A percentile compares a stretch with the other conserved stretches of the same genome.
These are phyloP conservation scores for Penicillium egyptiacum DNA, from an alignment of 495 filamentous ascomycete species.

Conservation along the genomic window DNA sequence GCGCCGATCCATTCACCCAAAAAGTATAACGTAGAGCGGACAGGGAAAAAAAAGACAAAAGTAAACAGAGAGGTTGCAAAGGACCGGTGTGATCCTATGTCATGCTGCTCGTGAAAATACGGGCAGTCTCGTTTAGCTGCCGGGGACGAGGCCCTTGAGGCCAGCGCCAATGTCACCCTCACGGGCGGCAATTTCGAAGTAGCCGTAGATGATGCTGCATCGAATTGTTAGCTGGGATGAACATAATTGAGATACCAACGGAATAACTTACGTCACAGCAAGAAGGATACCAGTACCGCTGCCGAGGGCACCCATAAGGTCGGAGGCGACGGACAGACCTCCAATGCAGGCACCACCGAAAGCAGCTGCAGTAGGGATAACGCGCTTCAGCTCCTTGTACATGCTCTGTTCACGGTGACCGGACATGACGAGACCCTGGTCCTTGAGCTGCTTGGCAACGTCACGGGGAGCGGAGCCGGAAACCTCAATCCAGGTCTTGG, in stretches of 20 bases:
- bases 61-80: constrained; percentile 27
- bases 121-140: constrained; percentile 40
- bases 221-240: constrained; percentile 19
- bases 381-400: constrained; percentile 99
- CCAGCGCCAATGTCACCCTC: constrained; percentile 87
- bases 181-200: constrained; percentile 98
- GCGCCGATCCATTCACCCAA: constrained; percentile 25
- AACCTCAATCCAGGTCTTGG: constrained; percentile 99
- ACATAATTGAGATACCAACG: constrained; percentile 1
- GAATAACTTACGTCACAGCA: constrained; percentile 88
- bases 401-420: constrained; percentile 99
- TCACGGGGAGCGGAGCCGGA: constrained; percentile 96
- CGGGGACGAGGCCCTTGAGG: constrained; percentile 81
- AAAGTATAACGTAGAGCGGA: constrained; percentile 28
- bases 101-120: constrained; percentile 41
- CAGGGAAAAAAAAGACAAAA: constrained; percentile 31
- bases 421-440: constrained; percentile 98
- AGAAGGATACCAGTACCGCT: constrained; percentile 96
- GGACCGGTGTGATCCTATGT: constrained; percentile 27
- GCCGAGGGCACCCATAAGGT: constrained; percentile 94
- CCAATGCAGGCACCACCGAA: constrained; percentile 99
- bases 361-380: constrained; percentile 96
- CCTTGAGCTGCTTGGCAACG: constrained; percentile 99
- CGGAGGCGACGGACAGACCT: constrained; percentile 89
- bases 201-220: constrained; percentile 91